phyloP scores from a whole-genome alignment of 192 early-diverging fungal genomes.

The Gryganskiella cystojenkinii region DNA sequence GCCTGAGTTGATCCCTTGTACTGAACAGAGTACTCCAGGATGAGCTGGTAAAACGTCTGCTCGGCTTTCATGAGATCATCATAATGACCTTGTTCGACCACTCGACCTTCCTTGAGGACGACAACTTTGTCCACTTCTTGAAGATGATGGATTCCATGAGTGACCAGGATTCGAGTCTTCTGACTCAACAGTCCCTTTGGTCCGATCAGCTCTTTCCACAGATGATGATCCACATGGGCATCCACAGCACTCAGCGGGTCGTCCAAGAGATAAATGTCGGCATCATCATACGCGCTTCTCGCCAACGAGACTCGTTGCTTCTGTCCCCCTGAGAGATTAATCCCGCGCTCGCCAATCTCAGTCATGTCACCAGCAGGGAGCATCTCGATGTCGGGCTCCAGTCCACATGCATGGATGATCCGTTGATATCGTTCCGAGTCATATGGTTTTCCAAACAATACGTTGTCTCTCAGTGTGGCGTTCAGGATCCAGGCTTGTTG shows the following conservation, averaged over 20 bases:
- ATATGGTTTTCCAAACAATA: conserved; percentile 51
- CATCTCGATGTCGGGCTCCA: conserved; percentile 20
- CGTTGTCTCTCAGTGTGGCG: conserved; percentile 37
- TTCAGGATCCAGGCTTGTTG: conserved; percentile 58
- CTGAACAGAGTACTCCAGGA: conserved; percentile 30
- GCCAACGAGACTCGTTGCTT: conserved; percentile 83
- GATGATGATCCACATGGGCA: conserved; percentile 54
- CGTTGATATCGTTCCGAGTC: conserved; percentile 12
- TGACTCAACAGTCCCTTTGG: conserved; percentile 20
- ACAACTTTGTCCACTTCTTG: conserved; percentile 59
- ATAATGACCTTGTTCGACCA: conserved; percentile 65
- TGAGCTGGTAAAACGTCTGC: conserved; percentile 52
- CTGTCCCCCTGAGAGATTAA: conserved; percentile 75
- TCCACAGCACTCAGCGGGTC: conserved; percentile 81
- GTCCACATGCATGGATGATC: conserved; percentile 16
- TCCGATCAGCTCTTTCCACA: conserved; percentile 56
- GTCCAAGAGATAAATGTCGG: conserved; percentile 81
- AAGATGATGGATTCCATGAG: conserved; percentile 59
- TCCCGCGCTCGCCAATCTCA: conserved; percentile 74
- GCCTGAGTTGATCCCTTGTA: conserved; percentile 24
- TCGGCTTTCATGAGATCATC: conserved; percentile 55
- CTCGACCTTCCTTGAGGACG: conserved; percentile 50
- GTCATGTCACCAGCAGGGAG: conserved; percentile 52
- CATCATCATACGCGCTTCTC: conserved; percentile 78
- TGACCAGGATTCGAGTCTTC: conserved; percentile 74